Conservation (phyloP, 495 filamentous ascomycete species). For the Penicillium herquei region DNA sequence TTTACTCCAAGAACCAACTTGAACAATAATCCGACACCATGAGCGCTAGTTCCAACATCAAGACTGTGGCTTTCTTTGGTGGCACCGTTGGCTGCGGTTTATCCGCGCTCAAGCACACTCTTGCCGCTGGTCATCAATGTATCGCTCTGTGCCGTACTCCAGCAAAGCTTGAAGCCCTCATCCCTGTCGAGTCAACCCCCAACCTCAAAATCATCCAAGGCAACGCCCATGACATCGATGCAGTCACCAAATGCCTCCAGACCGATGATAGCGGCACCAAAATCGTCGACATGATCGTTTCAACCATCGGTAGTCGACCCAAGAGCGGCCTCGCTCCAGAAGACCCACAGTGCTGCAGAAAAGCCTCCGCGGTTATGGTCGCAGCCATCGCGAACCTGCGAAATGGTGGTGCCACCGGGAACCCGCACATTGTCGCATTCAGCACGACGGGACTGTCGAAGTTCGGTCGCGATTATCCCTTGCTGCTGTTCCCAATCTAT, state of each 20-base stretch:
- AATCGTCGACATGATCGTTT: slow-evolving; percentile 29
- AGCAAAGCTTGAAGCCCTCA: slow-evolving; percentile 52
- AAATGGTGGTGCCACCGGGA: slow-evolving; percentile 14
- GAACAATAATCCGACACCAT: slow-evolving; percentile 2
- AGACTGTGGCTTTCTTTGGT: slow-evolving; percentile 49
- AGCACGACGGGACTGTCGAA: slow-evolving; percentile 54
- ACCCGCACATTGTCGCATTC: slow-evolving; percentile 47
- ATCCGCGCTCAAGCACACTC: slow-evolving; percentile 46
- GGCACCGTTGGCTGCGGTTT: slow-evolving; percentile 50
- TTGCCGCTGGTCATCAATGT: slow-evolving; percentile 49
- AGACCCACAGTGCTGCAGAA: slow-evolving; percentile 58
- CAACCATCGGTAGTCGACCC: slow-evolving; percentile 33
- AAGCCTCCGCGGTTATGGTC: slow-evolving; percentile 47
- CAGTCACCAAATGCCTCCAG: slow-evolving; percentile 37
- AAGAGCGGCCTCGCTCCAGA: slow-evolving; percentile 30
- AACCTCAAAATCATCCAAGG: slow-evolving; percentile 52
- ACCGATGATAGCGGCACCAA: slow-evolving; percentile 13
- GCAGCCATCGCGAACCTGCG: slow-evolving; percentile 36
- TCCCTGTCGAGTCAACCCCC: slow-evolving; percentile 28
- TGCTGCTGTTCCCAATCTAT: slow-evolving; percentile 45
- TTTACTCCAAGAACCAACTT: background rate
- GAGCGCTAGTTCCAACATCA: slow-evolving; percentile 9
- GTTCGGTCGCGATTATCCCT: slow-evolving; percentile 52
- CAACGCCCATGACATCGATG: slow-evolving; percentile 46
- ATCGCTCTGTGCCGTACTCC: slow-evolving; percentile 60